Conservation (phyloP, 768 basidiomycete genomes). For the Termitomyces sp. region DNA sequence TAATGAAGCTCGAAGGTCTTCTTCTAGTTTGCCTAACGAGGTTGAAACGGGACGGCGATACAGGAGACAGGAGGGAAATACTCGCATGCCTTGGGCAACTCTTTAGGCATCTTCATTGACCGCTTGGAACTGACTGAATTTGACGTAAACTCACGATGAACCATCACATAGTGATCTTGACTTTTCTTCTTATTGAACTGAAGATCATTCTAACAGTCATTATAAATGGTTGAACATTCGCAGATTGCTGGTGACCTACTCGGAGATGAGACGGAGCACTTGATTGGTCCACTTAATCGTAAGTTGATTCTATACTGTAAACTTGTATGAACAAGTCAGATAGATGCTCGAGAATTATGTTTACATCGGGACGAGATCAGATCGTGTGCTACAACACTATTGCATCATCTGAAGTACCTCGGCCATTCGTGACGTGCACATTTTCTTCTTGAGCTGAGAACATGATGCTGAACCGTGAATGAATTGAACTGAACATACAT, state of each 20-base stretch:
- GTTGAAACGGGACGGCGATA: neutral
- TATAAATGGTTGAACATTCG: neutral
- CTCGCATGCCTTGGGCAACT: too few relatives aligned
- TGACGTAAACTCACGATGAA: neutral
- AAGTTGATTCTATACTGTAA: neutral
- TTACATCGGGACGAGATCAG: too few relatives aligned
- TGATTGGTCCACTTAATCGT: neutral
- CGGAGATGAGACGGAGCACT: neutral
- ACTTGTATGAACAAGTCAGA: neutral
- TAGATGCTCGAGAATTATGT: neutral
- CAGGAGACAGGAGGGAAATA: too few relatives aligned
- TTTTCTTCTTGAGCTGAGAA: neutral
- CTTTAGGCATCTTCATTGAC: neutral
- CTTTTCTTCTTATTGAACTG: neutral
- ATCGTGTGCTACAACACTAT: neutral
- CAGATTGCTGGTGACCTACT: neutral
- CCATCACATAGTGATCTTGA: neutral
- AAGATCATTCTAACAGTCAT: neutral
- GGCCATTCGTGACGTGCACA: neutral
- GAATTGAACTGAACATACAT: neutral
- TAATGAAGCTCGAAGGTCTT: neutral
- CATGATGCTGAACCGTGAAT: neutral
- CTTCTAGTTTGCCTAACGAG: too few relatives aligned
- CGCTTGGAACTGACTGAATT: neutral
- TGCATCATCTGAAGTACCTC: neutral